Percentiles rank a stretch among this genome's conserved stretches.
Conservation (phyloP, 208 protist genomes). For the Histomonas meleagridis region DNA sequence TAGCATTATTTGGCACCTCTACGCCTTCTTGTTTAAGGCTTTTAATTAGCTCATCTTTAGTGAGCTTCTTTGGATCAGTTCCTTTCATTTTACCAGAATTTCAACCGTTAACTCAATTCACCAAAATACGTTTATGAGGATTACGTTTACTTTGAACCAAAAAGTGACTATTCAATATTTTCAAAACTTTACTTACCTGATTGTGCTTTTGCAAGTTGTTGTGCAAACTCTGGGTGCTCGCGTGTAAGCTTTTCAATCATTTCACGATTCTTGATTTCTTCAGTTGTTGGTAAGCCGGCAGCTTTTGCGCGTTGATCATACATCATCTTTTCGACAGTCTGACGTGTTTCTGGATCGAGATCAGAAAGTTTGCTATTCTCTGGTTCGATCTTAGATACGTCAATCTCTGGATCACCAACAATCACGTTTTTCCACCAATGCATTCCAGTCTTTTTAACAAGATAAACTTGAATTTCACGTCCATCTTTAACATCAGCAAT, state of each 20-base stretch:
- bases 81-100: no score
- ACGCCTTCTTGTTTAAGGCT: no score
- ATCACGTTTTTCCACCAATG: slow-evolving; percentile 36
- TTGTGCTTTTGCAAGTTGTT: not conserved
- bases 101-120: no score
- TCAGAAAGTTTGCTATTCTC: slow-evolving; percentile 29
- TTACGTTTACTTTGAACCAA: no score
- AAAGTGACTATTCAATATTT: no score
- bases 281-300: not conserved
- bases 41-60: no score
- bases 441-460: slow-evolving; percentile 14
- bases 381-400: slow-evolving; percentile 14
- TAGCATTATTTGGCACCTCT: no score
- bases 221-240: not conserved
- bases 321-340: slow-evolving; percentile 40
- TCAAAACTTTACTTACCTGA: not conserved
- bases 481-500: not conserved
- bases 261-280: slow-evolving; percentile 16
- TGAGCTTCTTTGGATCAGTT: no score
- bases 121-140: no score
- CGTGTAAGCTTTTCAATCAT: slow-evolving; percentile 9
- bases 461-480: not conserved
- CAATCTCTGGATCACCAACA: slow-evolving; percentile 11
- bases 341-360: slow-evolving; percentile 34
- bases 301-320: slow-evolving; percentile 19